Base-by-base conservation (phyloP, 345 rosid species). In the Camelina sativa region DNA sequence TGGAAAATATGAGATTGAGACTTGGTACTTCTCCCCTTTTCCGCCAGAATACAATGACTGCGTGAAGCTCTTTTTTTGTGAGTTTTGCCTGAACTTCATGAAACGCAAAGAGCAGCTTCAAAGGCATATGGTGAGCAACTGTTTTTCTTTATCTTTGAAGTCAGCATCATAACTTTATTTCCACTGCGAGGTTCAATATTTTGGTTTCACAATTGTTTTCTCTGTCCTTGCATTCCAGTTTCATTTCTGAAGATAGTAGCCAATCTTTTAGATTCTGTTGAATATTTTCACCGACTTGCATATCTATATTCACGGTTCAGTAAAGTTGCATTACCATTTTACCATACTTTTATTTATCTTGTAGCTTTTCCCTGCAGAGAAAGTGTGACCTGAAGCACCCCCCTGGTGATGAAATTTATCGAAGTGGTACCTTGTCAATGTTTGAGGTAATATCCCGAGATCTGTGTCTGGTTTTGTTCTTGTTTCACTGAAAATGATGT, bases 21-120 rank as follows among this genome's bases (percentile, higher is more conserved):
- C 99, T 3, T 96, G 99, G 99, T 96, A 96, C 84, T 96, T 96
- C 85, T 96, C 98, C 22, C 99, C 99, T 11, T 96, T 96, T 76
- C 99, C 97, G 4, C 97, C 99, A 28, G 99, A 96, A 72, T 96
- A 92, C 82, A 96, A 87, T 82, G 99, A 96, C 72, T 92, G 84
- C 11, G 79, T 86, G 82, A 92, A 91, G 97, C 90, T 96, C 72
- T 96, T 80, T 86, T 96, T 96, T 79, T 96, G 99, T 87, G 99
- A 96, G 85, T 96, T 96, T 81, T 92, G 99, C 82, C 88, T 96
- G 71, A 96, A 86, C 81, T 96, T 96, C 76, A 89, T 92, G 98
- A 96, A 96, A 87, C 96, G 97, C 69, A 92, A 91, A 85, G 99
- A 89, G 70, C 99, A 92, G 84, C 97, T 96, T 81, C 99, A 92